Conservation (phyloP, 768 basidiomycete genomes). For the Rubroboletus satanas region DNA sequence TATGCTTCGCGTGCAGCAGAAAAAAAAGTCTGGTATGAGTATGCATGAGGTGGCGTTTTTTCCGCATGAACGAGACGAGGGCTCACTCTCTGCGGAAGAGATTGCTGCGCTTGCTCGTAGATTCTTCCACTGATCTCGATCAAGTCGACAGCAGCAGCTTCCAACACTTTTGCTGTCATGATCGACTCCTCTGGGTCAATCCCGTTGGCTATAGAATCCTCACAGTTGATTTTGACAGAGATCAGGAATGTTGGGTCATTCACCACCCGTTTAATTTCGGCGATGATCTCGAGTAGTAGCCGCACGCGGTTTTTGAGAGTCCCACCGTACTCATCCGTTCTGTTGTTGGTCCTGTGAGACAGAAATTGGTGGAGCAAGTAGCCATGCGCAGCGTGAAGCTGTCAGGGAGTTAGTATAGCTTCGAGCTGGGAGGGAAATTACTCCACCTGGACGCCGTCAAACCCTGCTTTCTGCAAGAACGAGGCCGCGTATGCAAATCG, state of each 20-base stretch:
- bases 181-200: constrained; percentile 33
- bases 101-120: constrained; percentile 25
- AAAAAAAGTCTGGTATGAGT: constrained; percentile 8
- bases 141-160: constrained; percentile 35
- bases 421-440: not conserved
- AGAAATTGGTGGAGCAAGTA: constrained; percentile 48
- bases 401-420: not conserved
- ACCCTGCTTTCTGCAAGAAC: constrained; percentile 54
- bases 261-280: constrained; percentile 41
- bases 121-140: constrained; percentile 41
- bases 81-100: constrained; percentile 10
- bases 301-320: constrained; percentile 47
- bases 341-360: constrained; percentile 40
- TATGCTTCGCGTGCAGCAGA: constrained; percentile 24
- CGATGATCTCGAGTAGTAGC: constrained; percentile 44
- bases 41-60: not conserved
- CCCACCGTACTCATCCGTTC: constrained; percentile 59
- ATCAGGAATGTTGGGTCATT: constrained; percentile 27
- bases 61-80: not conserved
- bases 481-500: constrained; percentile 52
- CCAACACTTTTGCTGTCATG: constrained; percentile 30
- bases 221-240: constrained; percentile 34
- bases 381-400: constrained; percentile 45
- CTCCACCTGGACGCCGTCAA: constrained; percentile 58
- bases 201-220: constrained; percentile 28